Base-by-base conservation (phyloP, 176 grass and related monocot species). In the Carex littledalei region DNA sequence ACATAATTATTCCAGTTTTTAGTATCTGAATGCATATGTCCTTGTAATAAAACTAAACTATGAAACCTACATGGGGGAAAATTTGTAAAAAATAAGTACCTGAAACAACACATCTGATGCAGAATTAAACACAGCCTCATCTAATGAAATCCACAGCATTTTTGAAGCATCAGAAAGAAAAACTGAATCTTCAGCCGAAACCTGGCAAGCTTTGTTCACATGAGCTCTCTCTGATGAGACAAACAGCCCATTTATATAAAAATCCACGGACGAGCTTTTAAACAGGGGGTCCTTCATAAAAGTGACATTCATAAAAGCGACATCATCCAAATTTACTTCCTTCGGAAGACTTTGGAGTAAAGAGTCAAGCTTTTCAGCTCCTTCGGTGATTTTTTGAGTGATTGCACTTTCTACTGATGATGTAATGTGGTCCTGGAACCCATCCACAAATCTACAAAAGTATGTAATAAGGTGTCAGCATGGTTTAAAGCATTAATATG, bases 231-330 rank as follows among this genome's bases (percentile, higher is more conserved):
- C 57, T 60, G 83, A 90, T 65, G 88, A 86, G 80, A 94, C 75
- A 87, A 98, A 94, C 78, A 95, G 85, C 35, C 95, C 95, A 78
- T 94, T 91, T 61, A 98, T 98, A 91, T 93, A 88, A 86, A 98
- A 94, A 83, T 98, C 91, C 37, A 94, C 75, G 60, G 95, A 93
- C 7, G 93, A 94, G 53, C 80, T 95, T 83, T 54, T 90, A 84
- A 98, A 90, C 21, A 89, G 20, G 61, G 93, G 95, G 74, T 93
- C 93, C 80, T 88, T 91, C 74, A 90, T 86, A 98, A 94, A 92
- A 84, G 91, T 92, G 24, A 95, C 91, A 45, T 95, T 98, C 88
- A 98, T 87, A 72, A 87, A 87, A 88, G 86, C 80, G 20, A 90
- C 77, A 49, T 81, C 90, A 82, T 92, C 89, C 84, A 94, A 84